Evolutionary conservation across 768 basidiomycete species (phyloP).

Genomic region (Paxillus involutus): DNA sequence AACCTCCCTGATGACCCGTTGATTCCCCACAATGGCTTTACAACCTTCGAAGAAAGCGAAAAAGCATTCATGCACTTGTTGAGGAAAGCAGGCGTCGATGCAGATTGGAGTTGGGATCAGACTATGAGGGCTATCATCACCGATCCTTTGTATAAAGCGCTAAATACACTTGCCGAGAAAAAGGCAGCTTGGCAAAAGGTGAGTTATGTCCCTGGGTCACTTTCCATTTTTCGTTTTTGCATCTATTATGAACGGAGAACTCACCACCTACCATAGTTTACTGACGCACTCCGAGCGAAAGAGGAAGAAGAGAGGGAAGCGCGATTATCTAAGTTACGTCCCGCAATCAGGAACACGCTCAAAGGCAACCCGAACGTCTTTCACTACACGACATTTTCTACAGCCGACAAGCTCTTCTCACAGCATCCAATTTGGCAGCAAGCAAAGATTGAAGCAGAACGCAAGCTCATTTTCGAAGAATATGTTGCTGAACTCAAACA

Average conservation of each 20-base stretch:
- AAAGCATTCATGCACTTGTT: slow-evolving; percentile 91
- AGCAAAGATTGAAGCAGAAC: slow-evolving; percentile 80
- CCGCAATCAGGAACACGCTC: slow-evolving; percentile 83
- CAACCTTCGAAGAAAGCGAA: slow-evolving; percentile 86
- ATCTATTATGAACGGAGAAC: not conserved
- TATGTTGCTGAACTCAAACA: slow-evolving; percentile 84
- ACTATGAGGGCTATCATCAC: slow-evolving; percentile 98
- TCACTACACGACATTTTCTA: slow-evolving; percentile 88
- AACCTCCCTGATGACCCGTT: slow-evolving; percentile 84
- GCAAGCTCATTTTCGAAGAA: slow-evolving; percentile 88
- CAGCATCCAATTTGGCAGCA: slow-evolving; percentile 92
- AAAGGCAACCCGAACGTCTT: slow-evolving; percentile 86
- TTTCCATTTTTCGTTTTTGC: not conserved
- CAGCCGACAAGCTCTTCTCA: slow-evolving; percentile 83
- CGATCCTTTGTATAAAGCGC: slow-evolving; percentile 93
- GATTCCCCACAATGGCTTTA: slow-evolving; percentile 88
- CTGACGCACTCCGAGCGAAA: slow-evolving; percentile 70
- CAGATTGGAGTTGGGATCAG: slow-evolving; percentile 96
- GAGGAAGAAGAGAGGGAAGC: slow-evolving; percentile 87
- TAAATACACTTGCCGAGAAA: slow-evolving; percentile 92
- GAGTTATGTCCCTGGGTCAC: slow-evolving; percentile 17
- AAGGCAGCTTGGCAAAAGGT: slow-evolving; percentile 95
- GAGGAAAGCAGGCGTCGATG: slow-evolving; percentile 86
- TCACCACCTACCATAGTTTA: slow-evolving; percentile 49
- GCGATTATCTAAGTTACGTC: slow-evolving; percentile 81